These are phyloP conservation scores for Cucurbitaria berberidis DNA, from an alignment of 2,329 filamentous ascomycete species.

Conservation along the genomic window DNA sequence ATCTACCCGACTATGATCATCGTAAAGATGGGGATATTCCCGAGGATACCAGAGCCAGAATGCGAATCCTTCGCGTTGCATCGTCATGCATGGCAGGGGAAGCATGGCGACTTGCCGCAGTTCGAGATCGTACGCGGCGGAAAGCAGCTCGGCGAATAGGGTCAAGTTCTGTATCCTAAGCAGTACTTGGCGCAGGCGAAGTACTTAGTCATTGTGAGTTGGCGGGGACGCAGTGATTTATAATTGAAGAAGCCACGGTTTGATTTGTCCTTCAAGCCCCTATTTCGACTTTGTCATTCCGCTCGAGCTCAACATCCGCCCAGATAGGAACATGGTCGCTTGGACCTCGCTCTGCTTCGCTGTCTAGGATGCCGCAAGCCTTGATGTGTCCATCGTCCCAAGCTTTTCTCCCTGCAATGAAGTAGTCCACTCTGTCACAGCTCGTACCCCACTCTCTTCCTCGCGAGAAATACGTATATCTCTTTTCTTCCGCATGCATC, in stretches of 20 bases:
- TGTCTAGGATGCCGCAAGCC: constrained; percentile 52
- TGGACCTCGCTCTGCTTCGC: constrained; percentile 53
- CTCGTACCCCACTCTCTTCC: constrained; percentile 55
- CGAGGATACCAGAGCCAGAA: constrained; percentile 55
- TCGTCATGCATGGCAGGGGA: constrained; percentile 53
- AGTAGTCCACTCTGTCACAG: constrained; percentile 62
- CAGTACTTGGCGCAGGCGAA: not conserved
- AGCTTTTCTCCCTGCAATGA: constrained; percentile 53
- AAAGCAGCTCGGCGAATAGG: constrained; percentile 43
- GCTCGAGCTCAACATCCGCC: constrained; percentile 37
- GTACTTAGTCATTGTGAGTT: not conserved
- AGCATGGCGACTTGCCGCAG: constrained; percentile 45
- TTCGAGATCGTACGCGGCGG: constrained; percentile 51
- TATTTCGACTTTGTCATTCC: not conserved
- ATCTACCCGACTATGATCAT: constrained; percentile 52
- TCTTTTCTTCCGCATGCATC: constrained; percentile 50
- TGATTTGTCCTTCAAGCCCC: not conserved
- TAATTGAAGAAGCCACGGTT: not conserved
- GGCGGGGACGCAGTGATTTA: not conserved
- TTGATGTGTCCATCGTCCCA: constrained; percentile 48
- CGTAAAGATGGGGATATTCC: constrained; percentile 60
- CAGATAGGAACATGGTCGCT: constrained; percentile 63
- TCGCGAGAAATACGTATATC: constrained; percentile 59
- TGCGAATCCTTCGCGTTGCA: constrained; percentile 54
- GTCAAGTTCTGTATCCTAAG: not conserved